These are phyloP conservation scores for Ophiostoma sp. DNA, from an alignment of 2,329 filamentous ascomycete genomes.

Conservation along the genomic window DNA sequence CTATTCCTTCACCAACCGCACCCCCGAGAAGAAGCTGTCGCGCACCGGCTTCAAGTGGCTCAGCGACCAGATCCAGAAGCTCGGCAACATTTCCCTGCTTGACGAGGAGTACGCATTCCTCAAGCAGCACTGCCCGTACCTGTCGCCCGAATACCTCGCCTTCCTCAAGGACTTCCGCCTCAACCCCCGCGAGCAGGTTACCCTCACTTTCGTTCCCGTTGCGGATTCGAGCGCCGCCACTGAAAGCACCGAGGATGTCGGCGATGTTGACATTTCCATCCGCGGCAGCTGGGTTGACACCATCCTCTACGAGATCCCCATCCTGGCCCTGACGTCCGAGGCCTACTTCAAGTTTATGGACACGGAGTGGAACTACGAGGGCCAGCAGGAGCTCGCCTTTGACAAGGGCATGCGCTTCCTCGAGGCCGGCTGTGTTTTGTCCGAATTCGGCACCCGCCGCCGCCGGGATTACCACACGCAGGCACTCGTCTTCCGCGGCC, in stretches of 20 bases:
- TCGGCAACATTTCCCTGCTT: conserved; percentile 74
- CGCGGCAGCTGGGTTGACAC: conserved; percentile 88
- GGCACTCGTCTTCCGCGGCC: conserved; percentile 79
- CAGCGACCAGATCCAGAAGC: conserved; percentile 72
- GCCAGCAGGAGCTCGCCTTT: conserved; percentile 79
- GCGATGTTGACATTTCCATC: conserved; percentile 71
- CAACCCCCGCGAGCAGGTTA: conserved; percentile 73
- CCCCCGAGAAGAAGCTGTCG: conserved; percentile 85
- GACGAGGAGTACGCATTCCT: conserved; percentile 77
- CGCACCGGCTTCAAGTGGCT: conserved; percentile 82
- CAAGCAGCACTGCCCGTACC: conserved; percentile 71
- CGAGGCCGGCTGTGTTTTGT: conserved; percentile 78
- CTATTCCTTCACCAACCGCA: conserved; percentile 93
- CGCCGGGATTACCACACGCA: conserved; percentile 93
- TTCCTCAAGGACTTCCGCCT: conserved; percentile 80
- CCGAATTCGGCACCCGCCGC: conserved; percentile 87
- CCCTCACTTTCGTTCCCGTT: conserved; percentile 58
- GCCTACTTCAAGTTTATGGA: conserved; percentile 98
- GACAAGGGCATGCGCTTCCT: conserved; percentile 74
- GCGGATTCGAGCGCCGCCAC: conserved; percentile 48
- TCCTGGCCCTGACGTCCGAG: conserved; percentile 86
- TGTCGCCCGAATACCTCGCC: conserved; percentile 69
- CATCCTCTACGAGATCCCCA: conserved; percentile 94
- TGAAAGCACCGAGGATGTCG: conserved; percentile 46
- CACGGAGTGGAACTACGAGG: conserved; percentile 81